Conservation (phyloP, 805 yeast species). For the Clavispora phyllophila region DNA sequence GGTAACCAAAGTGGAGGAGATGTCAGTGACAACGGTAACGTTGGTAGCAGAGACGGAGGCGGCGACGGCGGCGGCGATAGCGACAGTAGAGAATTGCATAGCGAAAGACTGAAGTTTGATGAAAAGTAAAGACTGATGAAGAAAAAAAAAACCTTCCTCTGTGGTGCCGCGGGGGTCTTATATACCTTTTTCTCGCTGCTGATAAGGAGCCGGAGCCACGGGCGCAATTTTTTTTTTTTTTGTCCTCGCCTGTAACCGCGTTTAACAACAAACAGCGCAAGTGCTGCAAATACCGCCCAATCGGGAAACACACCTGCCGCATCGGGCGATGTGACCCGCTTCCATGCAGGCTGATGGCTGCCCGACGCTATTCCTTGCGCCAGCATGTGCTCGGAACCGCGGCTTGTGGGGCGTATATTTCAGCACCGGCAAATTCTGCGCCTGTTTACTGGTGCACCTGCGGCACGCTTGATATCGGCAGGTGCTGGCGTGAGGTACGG, state of each 20-base stretch:
- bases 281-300: neutral
- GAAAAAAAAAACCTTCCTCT: neutral
- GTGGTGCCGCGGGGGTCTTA: too few species aligned
- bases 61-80: constrained; percentile 35
- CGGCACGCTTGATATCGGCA: too few species aligned
- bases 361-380: neutral
- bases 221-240: neutral
- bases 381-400: neutral
- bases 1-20: constrained; percentile 37
- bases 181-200: neutral
- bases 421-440: neutral
- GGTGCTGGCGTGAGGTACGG: too few species aligned
- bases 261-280: neutral
- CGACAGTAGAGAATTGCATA: constrained; percentile 45
- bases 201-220: neutral
- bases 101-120: constrained; percentile 13
- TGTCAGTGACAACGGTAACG: constrained; percentile 23
- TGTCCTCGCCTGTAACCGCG: neutral
- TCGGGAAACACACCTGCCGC: neutral
- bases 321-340: neutral
- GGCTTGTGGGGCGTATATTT: neutral
- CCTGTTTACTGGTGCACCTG: too few species aligned
- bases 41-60: constrained; percentile 32
- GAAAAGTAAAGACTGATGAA: neutral
- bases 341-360: neutral